Percentiles rank a stretch among this genome's conserved stretches.
Evolutionary conservation across 768 basidiomycete species (phyloP).

Genomic region (Serendipita sp.): DNA sequence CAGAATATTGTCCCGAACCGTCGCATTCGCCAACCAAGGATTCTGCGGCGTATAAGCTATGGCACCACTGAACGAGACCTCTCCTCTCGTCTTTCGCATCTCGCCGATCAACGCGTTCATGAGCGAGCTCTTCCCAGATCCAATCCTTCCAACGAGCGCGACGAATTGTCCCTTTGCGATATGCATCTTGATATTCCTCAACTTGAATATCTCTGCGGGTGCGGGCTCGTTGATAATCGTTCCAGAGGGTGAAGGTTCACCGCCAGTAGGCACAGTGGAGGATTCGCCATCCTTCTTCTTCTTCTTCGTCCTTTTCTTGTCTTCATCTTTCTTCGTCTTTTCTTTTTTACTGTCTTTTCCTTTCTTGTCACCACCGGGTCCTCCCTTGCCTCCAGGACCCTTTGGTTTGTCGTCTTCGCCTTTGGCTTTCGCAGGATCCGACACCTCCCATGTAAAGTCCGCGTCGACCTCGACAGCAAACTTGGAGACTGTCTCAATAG

Average conservation of each 20-base stretch:
- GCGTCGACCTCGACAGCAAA: conserved; percentile 34
- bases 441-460: conserved; percentile 36
- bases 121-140: conserved; percentile 52
- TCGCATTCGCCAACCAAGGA: conserved; percentile 54
- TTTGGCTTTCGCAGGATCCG: conserved; percentile 13
- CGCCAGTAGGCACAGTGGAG: not conserved
- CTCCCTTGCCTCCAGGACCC: conserved; percentile 16
- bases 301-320: conserved; percentile 8
- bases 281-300: conserved; percentile 18
- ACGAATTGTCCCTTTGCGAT: conserved; percentile 44
- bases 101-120: conserved; percentile 47
- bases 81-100: conserved; percentile 45
- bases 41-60: conserved; percentile 45
- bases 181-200: conserved; percentile 31
- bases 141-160: conserved; percentile 61
- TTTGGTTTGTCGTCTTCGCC: conserved; percentile 13
- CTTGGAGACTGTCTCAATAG: conserved; percentile 25
- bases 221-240: not conserved
- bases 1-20: conserved; percentile 54
- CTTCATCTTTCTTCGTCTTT: conserved; percentile 11
- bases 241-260: not conserved
- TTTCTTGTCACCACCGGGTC: conserved; percentile 12
- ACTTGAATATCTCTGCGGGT: conserved; percentile 28
- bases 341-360: conserved; percentile 13
- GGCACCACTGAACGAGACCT: conserved; percentile 35